A percentile compares a stretch with the other conserved stretches of the same genome.
Conservation (phyloP, 129 eudicot species). For the Dittrichia graveolens region DNA sequence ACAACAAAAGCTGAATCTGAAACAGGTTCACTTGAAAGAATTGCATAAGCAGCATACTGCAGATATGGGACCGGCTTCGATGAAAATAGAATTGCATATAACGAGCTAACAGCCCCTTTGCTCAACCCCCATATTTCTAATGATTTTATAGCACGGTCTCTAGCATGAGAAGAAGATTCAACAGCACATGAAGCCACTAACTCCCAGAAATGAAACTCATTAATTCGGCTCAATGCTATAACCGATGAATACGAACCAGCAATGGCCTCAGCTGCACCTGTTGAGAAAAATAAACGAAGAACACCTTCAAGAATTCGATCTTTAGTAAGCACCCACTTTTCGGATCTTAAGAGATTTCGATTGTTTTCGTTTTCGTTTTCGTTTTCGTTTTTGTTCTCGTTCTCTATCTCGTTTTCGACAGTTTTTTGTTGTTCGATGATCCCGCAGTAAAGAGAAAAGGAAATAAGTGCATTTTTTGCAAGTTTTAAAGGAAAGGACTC, state of each 20-base stretch:
- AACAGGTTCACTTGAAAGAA: conserved; percentile 77
- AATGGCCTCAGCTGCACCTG: conserved; percentile 82
- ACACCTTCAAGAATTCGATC: conserved; percentile 75
- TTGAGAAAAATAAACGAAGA: conserved; percentile 82
- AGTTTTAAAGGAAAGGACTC: conserved; percentile 47
- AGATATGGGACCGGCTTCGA: conserved; percentile 58
- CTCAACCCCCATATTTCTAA: conserved; percentile 93
- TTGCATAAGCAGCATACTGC: conserved; percentile 80
- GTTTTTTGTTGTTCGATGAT: conserved; percentile 33
- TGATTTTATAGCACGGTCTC: conserved; percentile 75
- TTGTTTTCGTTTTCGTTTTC: conserved; percentile 40
- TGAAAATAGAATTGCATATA: conserved; percentile 88
- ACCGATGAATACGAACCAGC: conserved; percentile 56
- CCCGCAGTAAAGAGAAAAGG: conserved; percentile 51
- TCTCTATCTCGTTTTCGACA: conserved; percentile 33
- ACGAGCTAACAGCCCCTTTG: conserved; percentile 78
- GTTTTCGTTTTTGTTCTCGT: conserved; percentile 34
- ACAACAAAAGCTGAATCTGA: conserved; percentile 51
- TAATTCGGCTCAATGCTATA: conserved; percentile 53
- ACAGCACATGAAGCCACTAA: conserved; percentile 64
- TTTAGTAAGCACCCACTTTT: conserved; percentile 55
- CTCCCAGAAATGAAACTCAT: conserved; percentile 75
- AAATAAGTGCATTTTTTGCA: conserved; percentile 69
- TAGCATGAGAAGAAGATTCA: conserved; percentile 67
- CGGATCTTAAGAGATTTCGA: conserved; percentile 46